Evolutionary conservation across 192 early-diverging fungal genomes (phyloP), one percentile per base, ranked within the genome.

Genomic region (Kickxella alabastrina): DNA sequence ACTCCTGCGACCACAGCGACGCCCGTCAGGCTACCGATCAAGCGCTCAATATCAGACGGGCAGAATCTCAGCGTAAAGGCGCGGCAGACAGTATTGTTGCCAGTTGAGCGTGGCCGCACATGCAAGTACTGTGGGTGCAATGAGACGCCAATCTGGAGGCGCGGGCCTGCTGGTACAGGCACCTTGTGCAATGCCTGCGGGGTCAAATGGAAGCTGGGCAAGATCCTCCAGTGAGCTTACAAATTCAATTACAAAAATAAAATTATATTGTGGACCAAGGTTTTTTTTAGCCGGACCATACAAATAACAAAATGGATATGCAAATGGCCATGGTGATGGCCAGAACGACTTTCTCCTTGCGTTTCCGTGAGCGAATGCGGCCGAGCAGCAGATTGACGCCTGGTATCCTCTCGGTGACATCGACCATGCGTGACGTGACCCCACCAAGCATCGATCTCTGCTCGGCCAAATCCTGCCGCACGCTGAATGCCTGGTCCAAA

Each of bases 161-260:
- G 87, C 25, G 87, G 87, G 3, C 87, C 87, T 0, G 60, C 78
- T 15, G 87, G 87, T 4, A 72, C 82, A 7, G 79, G 82, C 4
- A 90, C 87, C 1, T 68, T 90, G 4, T 90, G 87, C 49, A 90
- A 90, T 59, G 86, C 86, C 1, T 90, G 87, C 49, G 87, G 87
- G 9, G 87, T 90, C 10, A 88, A 88, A 50, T 90, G 87, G 87
- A 88, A 87, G 43, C 78, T 85, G 43, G 88, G 88, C 41, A 91
- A 89, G 49, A 86, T 89, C 23, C 40, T 86, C 9, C 61, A 62
- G 34, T 57, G 32, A 18, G 7, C 14, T 5, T 35, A n/a, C n/a
- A n/a, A n/a, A n/a, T n/a, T n/a, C n/a, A n/a, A n/a, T n/a, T n/a
- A n/a, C n/a, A n/a, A n/a, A n/a, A n/a, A n/a, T n/a, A n/a, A n/a